These are phyloP conservation scores for Basidioascus undulatus DNA, from an alignment of 768 basidiomycete genomes.

Conservation along the genomic window DNA sequence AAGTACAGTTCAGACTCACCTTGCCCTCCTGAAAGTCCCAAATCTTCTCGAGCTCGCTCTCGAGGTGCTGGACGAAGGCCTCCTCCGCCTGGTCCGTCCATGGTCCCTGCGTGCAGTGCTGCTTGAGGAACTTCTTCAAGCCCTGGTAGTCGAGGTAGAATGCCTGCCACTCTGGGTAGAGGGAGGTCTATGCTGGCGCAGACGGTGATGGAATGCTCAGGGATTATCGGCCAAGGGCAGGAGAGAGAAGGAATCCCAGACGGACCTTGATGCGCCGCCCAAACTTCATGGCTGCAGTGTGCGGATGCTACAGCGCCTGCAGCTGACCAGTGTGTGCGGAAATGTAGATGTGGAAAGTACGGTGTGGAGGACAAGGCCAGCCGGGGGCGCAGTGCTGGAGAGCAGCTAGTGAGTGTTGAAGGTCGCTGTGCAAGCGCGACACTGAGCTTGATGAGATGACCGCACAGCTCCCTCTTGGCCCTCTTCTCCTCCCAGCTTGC, in stretches of 20 bases:
- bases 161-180: constrained; percentile 74
- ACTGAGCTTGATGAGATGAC: too few relatives aligned
- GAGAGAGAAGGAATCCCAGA: constrained; percentile 2
- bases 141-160: constrained; percentile 75
- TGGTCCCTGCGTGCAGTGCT: constrained; percentile 17
- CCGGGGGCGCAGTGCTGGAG: too few relatives aligned
- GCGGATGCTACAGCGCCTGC: too few relatives aligned
- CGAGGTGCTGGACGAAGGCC: constrained; percentile 21
- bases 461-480: too few relatives aligned
- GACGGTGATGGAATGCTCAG: neutral
- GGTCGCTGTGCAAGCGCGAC: too few relatives aligned
- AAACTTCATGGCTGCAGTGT: constrained; percentile 39
- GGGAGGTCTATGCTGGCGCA: too few relatives aligned
- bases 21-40: constrained; percentile 80
- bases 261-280: constrained; percentile 48
- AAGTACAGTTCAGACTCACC: constrained; percentile 22
- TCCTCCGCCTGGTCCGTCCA: constrained; percentile 3
- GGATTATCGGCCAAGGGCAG: neutral
- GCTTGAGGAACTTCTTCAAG: constrained; percentile 78
- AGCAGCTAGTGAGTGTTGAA: too few relatives aligned
- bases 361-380: too few relatives aligned
- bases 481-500: too few relatives aligned
- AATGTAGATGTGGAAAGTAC: too few relatives aligned
- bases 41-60: constrained; percentile 74
- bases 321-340: too few relatives aligned